A percentile compares a stretch with the other conserved stretches of the same genome.
phyloP scores from a whole-genome alignment of 768 basidiomycete genomes.

The Polyporus arcularius region DNA sequence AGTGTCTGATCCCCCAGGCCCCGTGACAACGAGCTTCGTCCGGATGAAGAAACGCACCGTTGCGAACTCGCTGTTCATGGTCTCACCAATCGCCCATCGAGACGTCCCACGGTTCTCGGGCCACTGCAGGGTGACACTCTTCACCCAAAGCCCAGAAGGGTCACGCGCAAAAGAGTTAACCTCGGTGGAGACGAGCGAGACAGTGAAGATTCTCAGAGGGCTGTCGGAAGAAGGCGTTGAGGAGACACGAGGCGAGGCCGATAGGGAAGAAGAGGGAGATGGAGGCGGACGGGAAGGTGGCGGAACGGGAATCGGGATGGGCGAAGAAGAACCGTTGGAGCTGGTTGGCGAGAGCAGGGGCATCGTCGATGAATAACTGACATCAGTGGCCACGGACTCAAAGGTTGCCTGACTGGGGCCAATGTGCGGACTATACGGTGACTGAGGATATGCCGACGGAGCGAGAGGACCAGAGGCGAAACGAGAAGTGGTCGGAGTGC shows the following conservation, averaged over 20 bases:
- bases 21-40: constrained; percentile 65
- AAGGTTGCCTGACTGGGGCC: constrained; percentile 20
- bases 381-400: constrained; percentile 19
- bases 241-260: constrained; percentile 5
- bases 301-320: constrained; percentile 16
- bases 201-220: constrained; percentile 44
- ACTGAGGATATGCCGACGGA: background rate
- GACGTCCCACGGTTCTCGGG: constrained; percentile 65
- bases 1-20: constrained; percentile 56
- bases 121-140: constrained; percentile 72
- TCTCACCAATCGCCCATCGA: constrained; percentile 82
- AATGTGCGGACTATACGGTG: constrained; percentile 16
- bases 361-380: constrained; percentile 21
- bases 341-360: constrained; percentile 17
- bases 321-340: constrained; percentile 3
- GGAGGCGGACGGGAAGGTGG: constrained; percentile 9
- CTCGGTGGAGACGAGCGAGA: constrained; percentile 59
- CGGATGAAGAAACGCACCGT: constrained; percentile 71
- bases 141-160: constrained; percentile 57
- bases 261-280: constrained; percentile 20
- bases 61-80: constrained; percentile 63
- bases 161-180: constrained; percentile 50
- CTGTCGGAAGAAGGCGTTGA: constrained; percentile 13
- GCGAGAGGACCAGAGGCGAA: constrained; percentile 1
- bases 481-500: constrained; percentile 10